Evolutionary conservation across 164 flowering plant genomes (phyloP).

Genomic region (Vitis vinifera): DNA sequence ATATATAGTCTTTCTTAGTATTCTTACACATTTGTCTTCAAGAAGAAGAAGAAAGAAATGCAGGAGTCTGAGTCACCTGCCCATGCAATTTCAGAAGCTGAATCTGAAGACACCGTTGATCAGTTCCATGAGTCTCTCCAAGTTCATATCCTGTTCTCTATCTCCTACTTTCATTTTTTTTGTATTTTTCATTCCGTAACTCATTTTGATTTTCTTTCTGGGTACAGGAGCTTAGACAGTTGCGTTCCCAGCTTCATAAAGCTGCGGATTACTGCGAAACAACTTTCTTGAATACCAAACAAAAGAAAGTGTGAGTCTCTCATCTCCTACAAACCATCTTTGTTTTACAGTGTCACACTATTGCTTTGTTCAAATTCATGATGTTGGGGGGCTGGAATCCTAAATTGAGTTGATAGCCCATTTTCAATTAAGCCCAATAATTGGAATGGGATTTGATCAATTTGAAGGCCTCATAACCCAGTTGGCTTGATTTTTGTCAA

Average conservation of each 20-base stretch:
- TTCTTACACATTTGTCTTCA: too few relatives aligned
- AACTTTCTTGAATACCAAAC: slow-evolving; percentile 44
- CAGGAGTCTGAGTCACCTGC: slow-evolving; percentile 6
- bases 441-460: too few relatives aligned
- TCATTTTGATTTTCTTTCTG: not conserved
- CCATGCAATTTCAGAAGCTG: slow-evolving; percentile 6
- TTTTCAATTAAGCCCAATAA: too few relatives aligned
- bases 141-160: slow-evolving; percentile 12
- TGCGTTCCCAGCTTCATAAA: slow-evolving; percentile 69
- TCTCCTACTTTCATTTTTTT: not conserved
- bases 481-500: too few relatives aligned
- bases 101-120: slow-evolving; percentile 16
- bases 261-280: slow-evolving; percentile 78
- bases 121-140: slow-evolving; percentile 43
- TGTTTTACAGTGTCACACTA: not conserved
- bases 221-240: slow-evolving; percentile 63
- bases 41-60: slow-evolving; percentile 4
- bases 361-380: not conserved
- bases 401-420: too few relatives aligned
- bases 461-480: too few relatives aligned
- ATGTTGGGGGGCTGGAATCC: too few relatives aligned
- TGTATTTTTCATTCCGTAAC: not conserved
- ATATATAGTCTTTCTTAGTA: too few relatives aligned
- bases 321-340: not conserved
- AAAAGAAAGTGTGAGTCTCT: slow-evolving; percentile 43